Conservation (phyloP, 169 alveolate genomes). For the Fabrea salina region DNA sequence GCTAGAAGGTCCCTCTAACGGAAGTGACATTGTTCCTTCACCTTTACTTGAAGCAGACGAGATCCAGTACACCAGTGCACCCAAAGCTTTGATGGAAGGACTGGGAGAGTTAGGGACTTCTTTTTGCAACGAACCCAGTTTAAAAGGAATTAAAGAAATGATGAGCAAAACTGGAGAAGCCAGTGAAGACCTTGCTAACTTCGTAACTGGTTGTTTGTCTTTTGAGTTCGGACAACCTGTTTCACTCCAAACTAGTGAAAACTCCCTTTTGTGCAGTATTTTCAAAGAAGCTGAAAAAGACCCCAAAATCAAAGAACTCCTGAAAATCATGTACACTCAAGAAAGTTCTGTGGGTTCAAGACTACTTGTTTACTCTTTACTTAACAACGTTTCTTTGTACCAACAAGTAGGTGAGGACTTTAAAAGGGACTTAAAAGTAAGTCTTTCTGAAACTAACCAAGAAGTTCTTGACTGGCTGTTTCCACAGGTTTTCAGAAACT, state of each 20-base stretch:
- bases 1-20: background rate
- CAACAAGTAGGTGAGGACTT: background rate
- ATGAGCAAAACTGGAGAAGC: too few species aligned
- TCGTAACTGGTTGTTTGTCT: background rate
- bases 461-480: background rate
- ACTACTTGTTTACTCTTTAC: background rate
- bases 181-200: background rate
- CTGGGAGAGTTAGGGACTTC: background rate
- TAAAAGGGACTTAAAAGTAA: background rate
- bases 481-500: background rate
- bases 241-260: background rate
- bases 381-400: background rate
- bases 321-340: background rate
- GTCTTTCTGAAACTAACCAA: background rate
- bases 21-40: background rate
- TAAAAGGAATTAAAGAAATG: background rate
- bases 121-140: conserved; percentile 14
- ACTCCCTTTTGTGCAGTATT: background rate
- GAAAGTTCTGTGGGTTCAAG: conserved; percentile 22
- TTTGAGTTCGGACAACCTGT: background rate
- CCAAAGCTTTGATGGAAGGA: background rate
- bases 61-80: background rate
- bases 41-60: background rate
- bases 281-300: background rate
- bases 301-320: background rate